A percentile compares a stretch with the other conserved stretches of the same genome.
phyloP scores from a whole-genome alignment of 2,329 filamentous ascomycete genomes.

The Penicillium polonicum region DNA sequence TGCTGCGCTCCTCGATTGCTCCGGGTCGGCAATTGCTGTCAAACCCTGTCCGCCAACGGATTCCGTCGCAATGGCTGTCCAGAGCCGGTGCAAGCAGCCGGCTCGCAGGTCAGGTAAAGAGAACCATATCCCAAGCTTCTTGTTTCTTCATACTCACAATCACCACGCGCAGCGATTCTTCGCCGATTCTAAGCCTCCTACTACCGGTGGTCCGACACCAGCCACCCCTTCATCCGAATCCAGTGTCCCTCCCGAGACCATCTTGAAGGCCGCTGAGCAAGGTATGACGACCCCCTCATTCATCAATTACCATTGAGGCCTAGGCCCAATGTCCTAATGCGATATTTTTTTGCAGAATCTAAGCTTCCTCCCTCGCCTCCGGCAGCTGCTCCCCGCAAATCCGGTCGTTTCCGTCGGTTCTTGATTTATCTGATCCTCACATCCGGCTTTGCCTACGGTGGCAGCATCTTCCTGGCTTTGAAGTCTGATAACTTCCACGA shows the following conservation, averaged over 20 bases:
- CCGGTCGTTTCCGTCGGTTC: conserved; percentile 72
- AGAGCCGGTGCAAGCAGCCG: conserved; percentile 39
- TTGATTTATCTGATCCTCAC: conserved; percentile 75
- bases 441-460: conserved; percentile 74
- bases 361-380: conserved; percentile 40
- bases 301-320: conserved; percentile 7
- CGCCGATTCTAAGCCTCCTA: conserved; percentile 48
- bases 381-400: conserved; percentile 59
- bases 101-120: conserved; percentile 43
- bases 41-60: conserved; percentile 38
- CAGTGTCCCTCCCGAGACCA: conserved; percentile 50
- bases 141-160: conserved; percentile 27
- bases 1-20: conserved; percentile 57
- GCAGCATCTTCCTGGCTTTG: conserved; percentile 88
- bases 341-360: conserved; percentile 38
- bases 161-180: conserved; percentile 47
- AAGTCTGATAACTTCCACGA: conserved; percentile 98
- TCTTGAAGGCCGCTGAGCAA: conserved; percentile 45
- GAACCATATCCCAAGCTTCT: conserved; percentile 15
- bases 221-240: conserved; percentile 46
- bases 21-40: conserved; percentile 47
- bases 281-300: conserved; percentile 23
- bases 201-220: conserved; percentile 42
- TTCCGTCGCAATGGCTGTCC: conserved; percentile 46
- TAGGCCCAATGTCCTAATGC: conserved; percentile 26